Conservation (phyloP, 306 rosid genomes). For the Vigna nakashimae region DNA sequence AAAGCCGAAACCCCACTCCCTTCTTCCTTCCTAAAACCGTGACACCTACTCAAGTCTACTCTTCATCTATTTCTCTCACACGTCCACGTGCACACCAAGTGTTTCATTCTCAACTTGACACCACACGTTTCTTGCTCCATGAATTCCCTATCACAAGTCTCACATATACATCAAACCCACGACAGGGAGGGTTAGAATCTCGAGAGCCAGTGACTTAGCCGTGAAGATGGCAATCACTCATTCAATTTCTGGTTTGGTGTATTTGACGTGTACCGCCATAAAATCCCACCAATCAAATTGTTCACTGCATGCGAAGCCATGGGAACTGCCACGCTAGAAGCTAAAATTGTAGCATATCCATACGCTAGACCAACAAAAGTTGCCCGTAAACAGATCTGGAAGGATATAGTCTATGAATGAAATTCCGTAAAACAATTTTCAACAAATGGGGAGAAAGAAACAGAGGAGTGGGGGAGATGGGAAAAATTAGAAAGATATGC, state of each 20-base stretch:
- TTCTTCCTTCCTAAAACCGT: no score
- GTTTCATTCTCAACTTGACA: no score
- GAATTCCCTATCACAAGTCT: not conserved
- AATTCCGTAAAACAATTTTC: constrained; percentile 16
- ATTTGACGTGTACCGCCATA: constrained; percentile 71
- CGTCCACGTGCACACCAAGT: no score
- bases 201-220: constrained; percentile 16
- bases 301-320: constrained; percentile 88
- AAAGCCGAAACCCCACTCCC: no score
- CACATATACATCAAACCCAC: not conserved
- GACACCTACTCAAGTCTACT: no score
- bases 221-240: constrained; percentile 22
- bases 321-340: constrained; percentile 83
- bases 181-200: not conserved
- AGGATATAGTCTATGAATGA: not conserved
- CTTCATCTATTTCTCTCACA: no score
- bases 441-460: not conserved
- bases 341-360: constrained; percentile 79
- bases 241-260: constrained; percentile 43
- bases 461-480: not conserved
- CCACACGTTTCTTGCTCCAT: constrained; percentile 13
- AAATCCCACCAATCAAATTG: constrained; percentile 82
- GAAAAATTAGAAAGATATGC: constrained; percentile 43
- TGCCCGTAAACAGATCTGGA: constrained; percentile 51
- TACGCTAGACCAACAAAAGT: constrained; percentile 87